Evolutionary conservation across 2,329 filamentous ascomycete genomes (phyloP), one percentile per base, ranked within the genome.

Genomic region (Botryosphaeria dothidea): DNA sequence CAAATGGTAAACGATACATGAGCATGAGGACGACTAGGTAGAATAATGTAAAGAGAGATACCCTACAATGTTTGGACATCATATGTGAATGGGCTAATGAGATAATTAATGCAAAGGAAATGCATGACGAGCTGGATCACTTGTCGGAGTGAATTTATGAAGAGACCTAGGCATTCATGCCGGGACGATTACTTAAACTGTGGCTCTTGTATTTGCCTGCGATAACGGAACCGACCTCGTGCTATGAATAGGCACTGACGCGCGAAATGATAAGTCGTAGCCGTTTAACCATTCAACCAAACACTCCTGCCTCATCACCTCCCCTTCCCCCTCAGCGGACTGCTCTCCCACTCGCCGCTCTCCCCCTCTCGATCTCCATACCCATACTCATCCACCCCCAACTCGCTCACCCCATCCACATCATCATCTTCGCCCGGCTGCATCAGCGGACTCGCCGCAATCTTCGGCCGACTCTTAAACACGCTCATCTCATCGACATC

Each of bases 391-490:
- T 51, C 43, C 29, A 27, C 62, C 68, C 9, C 67, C 68, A 36
- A 15, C 15, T 56, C 64, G 17, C 56, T 46, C 45, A 48, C 45
- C 49, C 61, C 17, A 43, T 67, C 41, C 57, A 48, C 66, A 15
- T 66, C 52, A 1, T 65, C 41, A 29, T 61, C 66, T 19, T 65
- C 56, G 1, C 21, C 43, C 31, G 74, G 74, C 61, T 70, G 71
- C 56, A 74, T 75, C 1, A 88, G 75, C 1, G 93, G 92, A 74
- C 92, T 96, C 11, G 86, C 86, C 68, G 89, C 89, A 69, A 97
- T 87, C 76, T 88, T 90, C 0, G 93, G 93, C 68, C 93, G 80
- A 68, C 91, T 93, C 78, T 89, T 92, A 75, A 97, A 97, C 1
- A 97, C 89, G 27, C 89, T 90, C 66, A 91, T 90, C 21, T 78